A percentile compares a stretch with the other conserved stretches of the same genome.
Conservation (phyloP, 192 early-diverging fungal species). For the Lunasporangiospora selenospora region DNA sequence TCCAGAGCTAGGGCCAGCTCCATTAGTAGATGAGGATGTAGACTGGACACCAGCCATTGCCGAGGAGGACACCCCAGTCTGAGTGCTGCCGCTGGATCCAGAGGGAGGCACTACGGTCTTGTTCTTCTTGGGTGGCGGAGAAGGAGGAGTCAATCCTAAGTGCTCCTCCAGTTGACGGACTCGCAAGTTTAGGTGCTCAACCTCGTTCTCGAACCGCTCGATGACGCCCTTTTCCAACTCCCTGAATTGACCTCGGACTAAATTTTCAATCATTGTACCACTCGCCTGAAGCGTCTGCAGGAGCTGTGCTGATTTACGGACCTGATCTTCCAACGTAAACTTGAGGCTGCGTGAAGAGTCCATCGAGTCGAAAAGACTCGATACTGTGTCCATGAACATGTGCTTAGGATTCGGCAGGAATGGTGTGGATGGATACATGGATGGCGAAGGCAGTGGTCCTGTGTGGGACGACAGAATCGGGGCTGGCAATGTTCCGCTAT, state of each 20-base stretch:
- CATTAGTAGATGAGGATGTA: background rate
- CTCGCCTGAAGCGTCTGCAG: conserved; percentile 77
- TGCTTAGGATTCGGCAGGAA: conserved; percentile 55
- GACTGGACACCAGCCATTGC: conserved; percentile 24
- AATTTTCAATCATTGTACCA: conserved; percentile 80
- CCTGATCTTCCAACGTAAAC: conserved; percentile 77
- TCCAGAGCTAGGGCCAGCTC: background rate
- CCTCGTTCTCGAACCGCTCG: conserved; percentile 54
- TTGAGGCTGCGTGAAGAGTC: conserved; percentile 68
- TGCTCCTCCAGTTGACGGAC: conserved; percentile 45
- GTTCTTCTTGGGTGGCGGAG: conserved; percentile 24
- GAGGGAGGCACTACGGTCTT: background rate
- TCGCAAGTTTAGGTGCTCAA: conserved; percentile 44
- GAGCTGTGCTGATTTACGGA: conserved; percentile 70
- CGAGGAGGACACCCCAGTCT: conserved; percentile 2
- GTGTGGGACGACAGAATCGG: conserved; percentile 46
- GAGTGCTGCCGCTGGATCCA: background rate
- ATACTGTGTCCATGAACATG: conserved; percentile 61
- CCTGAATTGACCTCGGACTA: conserved; percentile 76
- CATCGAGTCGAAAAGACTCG: conserved; percentile 60
- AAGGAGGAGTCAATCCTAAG: conserved; percentile 25
- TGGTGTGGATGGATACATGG: conserved; percentile 58
- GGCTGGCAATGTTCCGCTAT: conserved; percentile 30
- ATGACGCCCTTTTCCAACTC: conserved; percentile 72
- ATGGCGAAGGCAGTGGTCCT: conserved; percentile 53